These are phyloP conservation scores for Epichloe scottii DNA, from an alignment of 2,329 filamentous ascomycete genomes.

Conservation along the genomic window DNA sequence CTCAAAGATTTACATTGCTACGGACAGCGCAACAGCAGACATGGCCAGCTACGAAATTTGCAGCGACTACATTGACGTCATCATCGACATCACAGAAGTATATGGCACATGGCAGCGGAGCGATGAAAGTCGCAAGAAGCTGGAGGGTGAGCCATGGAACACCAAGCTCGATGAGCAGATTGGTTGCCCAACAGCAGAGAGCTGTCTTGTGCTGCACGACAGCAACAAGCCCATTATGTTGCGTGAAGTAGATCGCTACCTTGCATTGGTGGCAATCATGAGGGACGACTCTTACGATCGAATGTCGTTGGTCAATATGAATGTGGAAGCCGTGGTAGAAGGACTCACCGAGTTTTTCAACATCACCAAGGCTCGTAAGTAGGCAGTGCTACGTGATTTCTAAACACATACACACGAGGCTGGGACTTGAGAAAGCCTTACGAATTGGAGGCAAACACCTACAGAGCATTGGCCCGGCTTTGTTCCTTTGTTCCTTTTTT, in stretches of 20 bases:
- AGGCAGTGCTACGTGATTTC: neutral
- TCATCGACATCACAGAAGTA: slow-evolving; percentile 91
- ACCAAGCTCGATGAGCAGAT: slow-evolving; percentile 53
- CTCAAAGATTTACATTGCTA: slow-evolving; percentile 97
- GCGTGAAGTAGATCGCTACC: slow-evolving; percentile 58
- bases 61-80: slow-evolving; percentile 96
- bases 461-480: neutral
- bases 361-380: slow-evolving; percentile 47
- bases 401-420: neutral
- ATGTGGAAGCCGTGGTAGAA: slow-evolving; percentile 70
- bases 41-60: slow-evolving; percentile 97
- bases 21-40: slow-evolving; percentile 83
- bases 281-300: slow-evolving; percentile 73
- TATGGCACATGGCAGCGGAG: slow-evolving; percentile 65
- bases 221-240: slow-evolving; percentile 52
- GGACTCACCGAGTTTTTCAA: slow-evolving; percentile 70
- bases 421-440: neutral
- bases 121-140: slow-evolving; percentile 37
- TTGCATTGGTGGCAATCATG: slow-evolving; percentile 78
- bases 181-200: slow-evolving; percentile 53
- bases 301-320: slow-evolving; percentile 77
- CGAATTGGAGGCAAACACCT: neutral
- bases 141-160: slow-evolving; percentile 49
- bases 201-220: slow-evolving; percentile 54
- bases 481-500: no score